Evolutionary conservation across 805 yeast species (phyloP).

Genomic region (Pichia kluyveri): DNA sequence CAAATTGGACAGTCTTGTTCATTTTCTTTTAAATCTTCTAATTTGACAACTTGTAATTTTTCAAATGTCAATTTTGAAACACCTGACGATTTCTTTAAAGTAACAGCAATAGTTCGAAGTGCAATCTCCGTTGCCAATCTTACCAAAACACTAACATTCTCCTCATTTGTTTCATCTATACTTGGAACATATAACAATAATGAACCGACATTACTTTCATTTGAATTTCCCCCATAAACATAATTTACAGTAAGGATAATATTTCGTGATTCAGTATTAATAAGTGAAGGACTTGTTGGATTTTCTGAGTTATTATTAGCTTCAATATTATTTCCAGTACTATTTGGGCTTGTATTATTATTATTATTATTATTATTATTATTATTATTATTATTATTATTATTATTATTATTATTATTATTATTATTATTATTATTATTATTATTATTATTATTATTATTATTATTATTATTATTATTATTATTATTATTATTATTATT

Average conservation of each 20-base stretch:
- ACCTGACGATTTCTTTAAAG: constrained; percentile 41
- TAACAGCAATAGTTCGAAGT: constrained; percentile 48
- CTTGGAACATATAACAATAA: constrained; percentile 61
- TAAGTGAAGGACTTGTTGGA: background rate
- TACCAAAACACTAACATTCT: constrained; percentile 49
- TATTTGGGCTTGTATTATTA: background rate
- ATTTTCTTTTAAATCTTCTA: constrained; percentile 21
- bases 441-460: background rate
- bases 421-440: background rate
- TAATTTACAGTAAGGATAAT: constrained; percentile 34
- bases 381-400: background rate
- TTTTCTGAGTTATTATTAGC: background rate
- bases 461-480: background rate
- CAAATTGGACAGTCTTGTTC: constrained; percentile 52
- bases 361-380: background rate
- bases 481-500: background rate
- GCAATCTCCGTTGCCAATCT: constrained; percentile 66
- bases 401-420: background rate
- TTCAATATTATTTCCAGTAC: too few species aligned
- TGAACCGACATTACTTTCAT: constrained; percentile 35
- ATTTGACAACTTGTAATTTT: constrained; percentile 32
- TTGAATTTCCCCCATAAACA: constrained; percentile 19
- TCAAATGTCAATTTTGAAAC: constrained; percentile 45
- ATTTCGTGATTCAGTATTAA: constrained; percentile 23
- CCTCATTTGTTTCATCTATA: constrained; percentile 49